Conservation (phyloP, 306 rosid species). For the Senna siamea region DNA sequence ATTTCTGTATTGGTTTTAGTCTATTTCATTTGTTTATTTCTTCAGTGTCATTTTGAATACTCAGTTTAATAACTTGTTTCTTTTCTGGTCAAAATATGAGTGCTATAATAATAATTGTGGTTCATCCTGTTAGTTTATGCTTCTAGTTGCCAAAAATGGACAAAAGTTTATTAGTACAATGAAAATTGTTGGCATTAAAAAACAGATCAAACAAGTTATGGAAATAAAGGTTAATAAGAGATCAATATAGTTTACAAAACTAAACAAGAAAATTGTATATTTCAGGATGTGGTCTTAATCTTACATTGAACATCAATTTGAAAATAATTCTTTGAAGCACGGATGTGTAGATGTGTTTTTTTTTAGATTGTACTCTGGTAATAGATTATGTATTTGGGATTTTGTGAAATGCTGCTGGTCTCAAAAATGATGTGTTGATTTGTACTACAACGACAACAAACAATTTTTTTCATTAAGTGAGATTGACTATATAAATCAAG, state of each 20-base stretch:
- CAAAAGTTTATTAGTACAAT: not conserved
- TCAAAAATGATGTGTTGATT: not conserved
- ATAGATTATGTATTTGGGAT: not conserved
- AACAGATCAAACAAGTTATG: not conserved
- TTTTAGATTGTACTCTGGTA: not conserved
- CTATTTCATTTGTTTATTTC: not conserved
- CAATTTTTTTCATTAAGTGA: no score
- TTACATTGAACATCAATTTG: not conserved
- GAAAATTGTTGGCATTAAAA: not conserved
- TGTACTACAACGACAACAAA: no score
- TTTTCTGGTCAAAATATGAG: not conserved
- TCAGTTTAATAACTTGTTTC: no score
- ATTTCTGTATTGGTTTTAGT: no score
- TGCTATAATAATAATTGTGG: not conserved
- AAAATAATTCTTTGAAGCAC: not conserved
- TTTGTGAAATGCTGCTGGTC: not conserved
- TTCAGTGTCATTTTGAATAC: no score
- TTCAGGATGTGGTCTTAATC: not conserved
- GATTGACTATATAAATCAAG: no score
- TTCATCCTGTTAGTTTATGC: not conserved
- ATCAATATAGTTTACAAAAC: not conserved
- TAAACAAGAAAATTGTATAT: no score
- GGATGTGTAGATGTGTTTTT: not conserved
- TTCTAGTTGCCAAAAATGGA: not conserved
- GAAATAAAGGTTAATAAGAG: not conserved